Evolutionary conservation across 345 rosid species (phyloP).

Genomic region (Acer campestre): DNA sequence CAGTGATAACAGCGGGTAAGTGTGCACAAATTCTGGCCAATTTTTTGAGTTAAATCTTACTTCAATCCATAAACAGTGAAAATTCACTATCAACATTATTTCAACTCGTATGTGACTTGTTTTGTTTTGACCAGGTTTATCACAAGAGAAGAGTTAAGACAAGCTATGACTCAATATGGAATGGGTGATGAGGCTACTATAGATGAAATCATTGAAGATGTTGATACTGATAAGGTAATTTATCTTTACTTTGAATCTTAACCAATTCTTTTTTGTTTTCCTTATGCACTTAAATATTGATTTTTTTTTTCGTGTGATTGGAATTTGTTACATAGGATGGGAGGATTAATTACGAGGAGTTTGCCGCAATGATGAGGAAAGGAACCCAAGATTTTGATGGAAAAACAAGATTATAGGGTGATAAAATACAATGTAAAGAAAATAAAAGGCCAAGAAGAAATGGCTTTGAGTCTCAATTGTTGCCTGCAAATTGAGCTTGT

Average conservation of each 20-base stretch:
- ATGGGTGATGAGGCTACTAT: conserved; percentile 81
- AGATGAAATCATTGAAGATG: conserved; percentile 79
- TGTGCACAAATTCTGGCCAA: not conserved
- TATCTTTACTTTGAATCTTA: not conserved
- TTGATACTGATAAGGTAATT: conserved; percentile 73
- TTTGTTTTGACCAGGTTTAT: conserved; percentile 46
- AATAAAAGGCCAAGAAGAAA: not conserved
- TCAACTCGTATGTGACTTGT: not conserved
- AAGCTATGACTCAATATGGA: conserved; percentile 66
- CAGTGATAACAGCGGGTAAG: conserved; percentile 80
- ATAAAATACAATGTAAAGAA: not conserved
- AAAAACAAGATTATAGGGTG: not conserved
- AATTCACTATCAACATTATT: not conserved
- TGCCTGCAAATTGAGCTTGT: conserved; percentile 8
- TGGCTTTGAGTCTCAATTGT: not conserved
- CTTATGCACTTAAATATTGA: not conserved
- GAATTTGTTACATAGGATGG: conserved; percentile 52
- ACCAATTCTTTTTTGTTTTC: not conserved
- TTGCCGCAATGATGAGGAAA: conserved; percentile 71
- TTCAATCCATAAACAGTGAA: too few species aligned
- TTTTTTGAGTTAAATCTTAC: too few species aligned
- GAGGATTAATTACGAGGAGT: conserved; percentile 71
- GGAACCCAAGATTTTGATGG: conserved; percentile 48
- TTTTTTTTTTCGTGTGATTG: not conserved
- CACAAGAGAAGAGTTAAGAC: conserved; percentile 85